Evolutionary conservation across 2,329 filamentous ascomycete genomes (phyloP).

Genomic region (Aspergillus intermedius): DNA sequence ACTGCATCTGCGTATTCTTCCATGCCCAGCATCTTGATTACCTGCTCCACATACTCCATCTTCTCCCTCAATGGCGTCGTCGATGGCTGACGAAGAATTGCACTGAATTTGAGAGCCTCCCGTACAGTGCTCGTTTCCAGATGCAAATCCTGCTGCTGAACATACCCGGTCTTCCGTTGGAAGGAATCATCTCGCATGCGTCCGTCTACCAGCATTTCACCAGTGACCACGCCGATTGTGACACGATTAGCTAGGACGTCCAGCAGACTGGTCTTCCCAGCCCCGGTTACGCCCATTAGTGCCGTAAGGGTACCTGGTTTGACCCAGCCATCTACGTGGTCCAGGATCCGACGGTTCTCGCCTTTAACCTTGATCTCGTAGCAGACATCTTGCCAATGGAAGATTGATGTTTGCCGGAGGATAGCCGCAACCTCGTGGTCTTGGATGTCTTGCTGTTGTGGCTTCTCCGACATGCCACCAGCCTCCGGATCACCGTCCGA

Average conservation of each 20-base stretch:
- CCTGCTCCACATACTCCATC: constrained; percentile 75
- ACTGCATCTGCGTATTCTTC: constrained; percentile 79
- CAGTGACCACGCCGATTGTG: constrained; percentile 78
- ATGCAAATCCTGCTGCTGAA: constrained; percentile 86
- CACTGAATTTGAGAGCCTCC: constrained; percentile 78
- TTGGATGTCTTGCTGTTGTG: constrained; percentile 68
- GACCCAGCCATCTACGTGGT: constrained; percentile 85
- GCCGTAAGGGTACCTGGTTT: constrained; percentile 85
- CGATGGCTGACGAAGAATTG: constrained; percentile 72
- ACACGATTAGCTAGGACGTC: constrained; percentile 77
- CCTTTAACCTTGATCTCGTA: constrained; percentile 76
- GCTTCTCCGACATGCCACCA: constrained; percentile 26
- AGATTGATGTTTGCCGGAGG: constrained; percentile 69
- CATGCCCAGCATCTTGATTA: constrained; percentile 85
- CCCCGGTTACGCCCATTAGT: constrained; percentile 82
- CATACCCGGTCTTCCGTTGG: constrained; percentile 46
- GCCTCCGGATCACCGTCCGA: constrained; percentile 19
- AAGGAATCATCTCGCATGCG: constrained; percentile 68
- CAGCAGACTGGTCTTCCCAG: constrained; percentile 83
- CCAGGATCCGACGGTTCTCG: constrained; percentile 65
- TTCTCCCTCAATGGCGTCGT: constrained; percentile 67
- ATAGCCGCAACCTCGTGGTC: constrained; percentile 54
- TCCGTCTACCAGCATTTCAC: constrained; percentile 75
- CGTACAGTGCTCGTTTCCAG: constrained; percentile 76
- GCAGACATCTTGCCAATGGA: constrained; percentile 78